A percentile compares a stretch with the other conserved stretches of the same genome.
These are phyloP conservation scores for Juglanconis oblonga DNA, from an alignment of 2,329 filamentous ascomycete species.

Conservation along the genomic window DNA sequence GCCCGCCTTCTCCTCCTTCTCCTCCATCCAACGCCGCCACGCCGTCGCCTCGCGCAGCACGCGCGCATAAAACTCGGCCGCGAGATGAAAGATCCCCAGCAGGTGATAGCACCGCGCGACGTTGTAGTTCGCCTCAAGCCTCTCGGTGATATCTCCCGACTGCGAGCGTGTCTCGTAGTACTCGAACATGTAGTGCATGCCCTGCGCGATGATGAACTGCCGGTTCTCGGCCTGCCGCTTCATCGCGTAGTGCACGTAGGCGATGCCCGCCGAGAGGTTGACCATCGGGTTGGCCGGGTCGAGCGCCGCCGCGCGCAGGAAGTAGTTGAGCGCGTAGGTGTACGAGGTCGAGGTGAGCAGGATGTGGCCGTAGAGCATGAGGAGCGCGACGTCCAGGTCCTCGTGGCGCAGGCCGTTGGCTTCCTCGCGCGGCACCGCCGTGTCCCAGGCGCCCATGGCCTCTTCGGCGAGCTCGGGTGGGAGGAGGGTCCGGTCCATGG, in stretches of 20 bases:
- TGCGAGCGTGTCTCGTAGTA: constrained; percentile 63
- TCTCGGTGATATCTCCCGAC: constrained; percentile 35
- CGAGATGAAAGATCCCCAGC: constrained; percentile 69
- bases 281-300: constrained; percentile 75
- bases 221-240: constrained; percentile 89
- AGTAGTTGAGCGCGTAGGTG: constrained; percentile 77
- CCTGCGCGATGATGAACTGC: constrained; percentile 83
- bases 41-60: constrained; percentile 38
- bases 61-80: constrained; percentile 65
- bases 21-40: constrained; percentile 16
- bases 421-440: constrained; percentile 24
- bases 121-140: constrained; percentile 81
- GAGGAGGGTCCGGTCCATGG: constrained; percentile 70
- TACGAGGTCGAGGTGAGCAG: constrained; percentile 82
- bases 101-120: constrained; percentile 73
- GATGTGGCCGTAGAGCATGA: constrained; percentile 89
- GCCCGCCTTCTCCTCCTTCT: background rate
- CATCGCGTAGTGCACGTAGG: constrained; percentile 84
- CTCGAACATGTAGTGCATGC: constrained; percentile 72
- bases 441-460: constrained; percentile 25
- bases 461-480: constrained; percentile 45
- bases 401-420: constrained; percentile 25
- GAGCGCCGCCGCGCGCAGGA: constrained; percentile 72
- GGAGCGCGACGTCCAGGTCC: constrained; percentile 70
- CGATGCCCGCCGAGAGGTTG: constrained; percentile 76